A percentile compares a stretch with the other conserved stretches of the same genome.
Conservation (phyloP, 306 rosid species). For the Pueraria montana region DNA sequence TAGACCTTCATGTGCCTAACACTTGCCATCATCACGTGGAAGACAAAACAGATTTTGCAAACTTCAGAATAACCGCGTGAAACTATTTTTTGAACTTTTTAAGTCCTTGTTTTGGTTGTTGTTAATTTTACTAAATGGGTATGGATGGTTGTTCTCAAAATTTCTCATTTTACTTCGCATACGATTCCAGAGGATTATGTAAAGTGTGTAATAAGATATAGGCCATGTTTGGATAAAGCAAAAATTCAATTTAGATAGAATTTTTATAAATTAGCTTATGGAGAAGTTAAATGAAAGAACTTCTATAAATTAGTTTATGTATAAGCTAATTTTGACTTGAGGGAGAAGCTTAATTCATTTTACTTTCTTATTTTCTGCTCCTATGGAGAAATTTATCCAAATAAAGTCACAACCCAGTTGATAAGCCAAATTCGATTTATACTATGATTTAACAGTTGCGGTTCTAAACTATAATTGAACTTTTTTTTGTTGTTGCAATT, state of each 20-base stretch:
- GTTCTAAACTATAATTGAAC: background rate
- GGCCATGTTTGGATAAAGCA: too few species aligned
- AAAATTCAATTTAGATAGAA: too few species aligned
- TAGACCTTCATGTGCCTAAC: slow-evolving; percentile 11
- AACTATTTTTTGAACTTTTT: slow-evolving; percentile 31
- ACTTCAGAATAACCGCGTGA: background rate
- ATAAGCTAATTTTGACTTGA: too few species aligned
- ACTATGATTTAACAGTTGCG: background rate
- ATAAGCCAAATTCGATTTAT: background rate
- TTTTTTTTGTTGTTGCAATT: slow-evolving; percentile 20
- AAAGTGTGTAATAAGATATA: background rate
- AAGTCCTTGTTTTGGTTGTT: background rate
- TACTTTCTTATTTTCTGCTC: too few species aligned
- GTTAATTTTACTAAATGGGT: slow-evolving; percentile 40
- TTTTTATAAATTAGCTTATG: too few species aligned
- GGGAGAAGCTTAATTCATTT: too few species aligned
- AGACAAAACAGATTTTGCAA: slow-evolving; percentile 8
- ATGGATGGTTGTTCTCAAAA: slow-evolving; percentile 5
- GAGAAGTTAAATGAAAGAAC: too few species aligned
- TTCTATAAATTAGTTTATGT: too few species aligned
- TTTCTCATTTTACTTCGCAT: slow-evolving; percentile 18
- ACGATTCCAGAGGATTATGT: background rate
- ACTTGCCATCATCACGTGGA: slow-evolving; percentile 24
- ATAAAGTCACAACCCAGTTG: background rate
- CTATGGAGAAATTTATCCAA: too few species aligned